Evolutionary conservation across 306 rosid species (phyloP).

Genomic region (Bauhinia variegata): DNA sequence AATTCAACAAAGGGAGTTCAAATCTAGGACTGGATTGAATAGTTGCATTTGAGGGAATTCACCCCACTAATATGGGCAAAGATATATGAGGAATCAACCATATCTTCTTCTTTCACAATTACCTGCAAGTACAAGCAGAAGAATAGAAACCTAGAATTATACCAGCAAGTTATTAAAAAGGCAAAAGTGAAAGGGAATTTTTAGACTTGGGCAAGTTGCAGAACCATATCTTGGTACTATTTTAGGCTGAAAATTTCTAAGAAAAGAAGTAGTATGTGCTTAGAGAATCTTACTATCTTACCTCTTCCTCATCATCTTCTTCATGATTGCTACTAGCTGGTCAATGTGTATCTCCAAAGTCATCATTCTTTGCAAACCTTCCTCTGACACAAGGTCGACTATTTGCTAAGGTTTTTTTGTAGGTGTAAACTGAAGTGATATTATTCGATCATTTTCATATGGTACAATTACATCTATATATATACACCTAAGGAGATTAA

Average conservation of each 20-base stretch:
- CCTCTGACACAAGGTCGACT: slow-evolving; percentile 98
- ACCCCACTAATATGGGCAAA: slow-evolving; percentile 99
- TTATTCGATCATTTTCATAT: no score
- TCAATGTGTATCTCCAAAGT: slow-evolving; percentile 72
- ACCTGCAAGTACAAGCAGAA: slow-evolving; percentile 47
- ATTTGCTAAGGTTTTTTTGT: slow-evolving; percentile 92
- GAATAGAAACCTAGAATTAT: slow-evolving; percentile 36
- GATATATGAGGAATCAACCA: slow-evolving; percentile 96
- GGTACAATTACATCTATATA: no score
- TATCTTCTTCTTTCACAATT: slow-evolving; percentile 87
- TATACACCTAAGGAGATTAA: no score
- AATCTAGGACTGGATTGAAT: slow-evolving; percentile 88
- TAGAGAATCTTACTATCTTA: slow-evolving; percentile 59
- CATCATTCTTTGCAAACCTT: slow-evolving; percentile 95
- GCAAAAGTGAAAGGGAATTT: slow-evolving; percentile 32
- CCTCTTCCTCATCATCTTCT: slow-evolving; percentile 87
- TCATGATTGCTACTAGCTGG: slow-evolving; percentile 69
- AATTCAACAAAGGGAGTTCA: slow-evolving; percentile 56
- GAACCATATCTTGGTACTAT: background rate
- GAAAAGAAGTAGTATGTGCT: background rate
- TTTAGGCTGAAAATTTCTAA: background rate
- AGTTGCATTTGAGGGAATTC: slow-evolving; percentile 95
- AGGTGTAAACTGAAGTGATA: no score
- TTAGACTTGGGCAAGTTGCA: slow-evolving; percentile 19
- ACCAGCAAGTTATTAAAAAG: slow-evolving; percentile 32